phyloP scores from a whole-genome alignment of 352 stramenopile species.

The Pythium dissotocum region DNA sequence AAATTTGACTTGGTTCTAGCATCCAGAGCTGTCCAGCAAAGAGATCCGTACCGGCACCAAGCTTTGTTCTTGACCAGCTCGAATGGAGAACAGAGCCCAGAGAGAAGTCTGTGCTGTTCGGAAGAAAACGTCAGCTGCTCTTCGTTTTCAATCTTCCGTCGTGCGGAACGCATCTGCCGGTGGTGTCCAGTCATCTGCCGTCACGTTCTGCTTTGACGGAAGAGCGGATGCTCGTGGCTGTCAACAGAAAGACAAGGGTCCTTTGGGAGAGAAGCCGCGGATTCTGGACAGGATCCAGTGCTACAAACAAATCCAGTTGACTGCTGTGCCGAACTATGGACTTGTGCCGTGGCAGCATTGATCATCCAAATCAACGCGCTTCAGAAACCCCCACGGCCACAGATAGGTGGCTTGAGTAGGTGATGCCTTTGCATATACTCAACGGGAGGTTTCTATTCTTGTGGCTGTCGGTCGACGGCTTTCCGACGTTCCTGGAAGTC shows the following conservation, averaged over 20 bases:
- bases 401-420: not conserved
- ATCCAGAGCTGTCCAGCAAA: not conserved
- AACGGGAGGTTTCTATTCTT: not conserved
- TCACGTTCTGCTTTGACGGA: not conserved
- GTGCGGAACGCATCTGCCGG: not conserved
- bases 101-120: not conserved
- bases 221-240: not conserved
- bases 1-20: not conserved
- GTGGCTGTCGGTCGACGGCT: not conserved
- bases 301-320: too few species aligned
- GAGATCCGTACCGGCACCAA: not conserved
- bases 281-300: not conserved
- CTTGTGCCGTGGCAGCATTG: too few species aligned
- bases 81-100: too few species aligned
- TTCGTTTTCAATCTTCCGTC: not conserved
- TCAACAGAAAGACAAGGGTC: not conserved
- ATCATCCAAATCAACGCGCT: not conserved
- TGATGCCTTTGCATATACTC: not conserved
- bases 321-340: too few species aligned
- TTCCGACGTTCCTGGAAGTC: not conserved
- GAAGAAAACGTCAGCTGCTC: not conserved
- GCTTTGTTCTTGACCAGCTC: too few species aligned
- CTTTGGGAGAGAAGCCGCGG: not conserved
- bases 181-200: not conserved
- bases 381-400: not conserved